phyloP scores from a whole-genome alignment of 2,329 filamentous ascomycete species.

The Exophiala alcalophila region DNA sequence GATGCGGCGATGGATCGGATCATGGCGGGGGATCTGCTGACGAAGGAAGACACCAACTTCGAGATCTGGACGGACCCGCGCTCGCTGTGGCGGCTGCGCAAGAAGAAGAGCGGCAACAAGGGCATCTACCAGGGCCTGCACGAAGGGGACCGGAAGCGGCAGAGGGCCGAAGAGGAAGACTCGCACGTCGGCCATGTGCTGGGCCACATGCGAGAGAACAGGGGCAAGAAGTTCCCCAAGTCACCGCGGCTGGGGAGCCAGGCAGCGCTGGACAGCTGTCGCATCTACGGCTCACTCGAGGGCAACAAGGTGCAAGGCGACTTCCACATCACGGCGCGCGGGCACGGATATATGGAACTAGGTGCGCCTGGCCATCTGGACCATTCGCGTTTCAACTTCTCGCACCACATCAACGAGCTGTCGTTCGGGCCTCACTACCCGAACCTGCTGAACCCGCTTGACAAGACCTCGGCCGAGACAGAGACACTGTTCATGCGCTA shows the following conservation, averaged over 20 bases:
- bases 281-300: slow-evolving; percentile 84
- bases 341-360: slow-evolving; percentile 87
- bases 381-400: slow-evolving; percentile 94
- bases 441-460: slow-evolving; percentile 86
- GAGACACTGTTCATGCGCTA: slow-evolving; percentile 83
- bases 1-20: slow-evolving; percentile 92
- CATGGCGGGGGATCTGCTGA: slow-evolving; percentile 70
- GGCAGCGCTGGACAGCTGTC: slow-evolving; percentile 69
- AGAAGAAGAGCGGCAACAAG: slow-evolving; percentile 56
- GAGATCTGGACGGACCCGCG: slow-evolving; percentile 58
- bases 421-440: slow-evolving; percentile 98
- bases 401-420: slow-evolving; percentile 90
- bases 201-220: slow-evolving; percentile 65
- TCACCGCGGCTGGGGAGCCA: slow-evolving; percentile 63
- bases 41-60: slow-evolving; percentile 77
- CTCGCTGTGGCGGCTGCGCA: slow-evolving; percentile 45
- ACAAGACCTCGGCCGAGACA: slow-evolving; percentile 80
- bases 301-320: slow-evolving; percentile 97
- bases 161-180: slow-evolving; percentile 57
- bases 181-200: slow-evolving; percentile 92
- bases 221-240: slow-evolving; percentile 63
- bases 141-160: slow-evolving; percentile 60
- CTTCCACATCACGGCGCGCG: slow-evolving; percentile 93
- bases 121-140: slow-evolving; percentile 50
- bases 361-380: slow-evolving; percentile 68